Conservation (phyloP, 148 eudicot species). For the Camellia lanceoleosa region DNA sequence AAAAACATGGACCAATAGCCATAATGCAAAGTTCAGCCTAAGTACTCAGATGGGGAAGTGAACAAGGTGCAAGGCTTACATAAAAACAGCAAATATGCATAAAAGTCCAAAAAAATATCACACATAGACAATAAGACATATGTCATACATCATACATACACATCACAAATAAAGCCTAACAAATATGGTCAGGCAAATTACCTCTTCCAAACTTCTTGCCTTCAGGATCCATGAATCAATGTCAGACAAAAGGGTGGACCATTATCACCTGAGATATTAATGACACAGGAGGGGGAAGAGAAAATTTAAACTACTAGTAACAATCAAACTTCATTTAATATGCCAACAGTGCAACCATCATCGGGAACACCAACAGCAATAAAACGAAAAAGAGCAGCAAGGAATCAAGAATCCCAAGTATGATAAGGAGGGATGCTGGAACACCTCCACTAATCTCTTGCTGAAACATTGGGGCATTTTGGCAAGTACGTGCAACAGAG, state of each 20-base stretch:
- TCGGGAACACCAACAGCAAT: neutral
- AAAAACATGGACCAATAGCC: neutral
- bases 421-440: neutral
- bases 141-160: neutral
- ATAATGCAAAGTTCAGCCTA: neutral
- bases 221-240: constrained; percentile 79
- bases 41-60: neutral
- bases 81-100: neutral
- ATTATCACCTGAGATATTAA: constrained; percentile 37
- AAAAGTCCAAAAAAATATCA: neutral
- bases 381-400: neutral
- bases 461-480: too few species aligned
- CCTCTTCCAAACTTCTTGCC: constrained; percentile 86
- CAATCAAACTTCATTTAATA: neutral
- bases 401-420: neutral
- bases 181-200: constrained; percentile 18
- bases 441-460: neutral
- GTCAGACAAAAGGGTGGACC: constrained; percentile 30
- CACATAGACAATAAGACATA: neutral
- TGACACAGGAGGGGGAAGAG: neutral
- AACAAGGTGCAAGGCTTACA: neutral
- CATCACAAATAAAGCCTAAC: neutral
- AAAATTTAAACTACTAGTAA: neutral
- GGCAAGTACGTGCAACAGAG: too few species aligned
- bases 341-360: neutral